Evolutionary conservation across 345 rosid genomes (phyloP).

Genomic region (Turritis glabra): DNA sequence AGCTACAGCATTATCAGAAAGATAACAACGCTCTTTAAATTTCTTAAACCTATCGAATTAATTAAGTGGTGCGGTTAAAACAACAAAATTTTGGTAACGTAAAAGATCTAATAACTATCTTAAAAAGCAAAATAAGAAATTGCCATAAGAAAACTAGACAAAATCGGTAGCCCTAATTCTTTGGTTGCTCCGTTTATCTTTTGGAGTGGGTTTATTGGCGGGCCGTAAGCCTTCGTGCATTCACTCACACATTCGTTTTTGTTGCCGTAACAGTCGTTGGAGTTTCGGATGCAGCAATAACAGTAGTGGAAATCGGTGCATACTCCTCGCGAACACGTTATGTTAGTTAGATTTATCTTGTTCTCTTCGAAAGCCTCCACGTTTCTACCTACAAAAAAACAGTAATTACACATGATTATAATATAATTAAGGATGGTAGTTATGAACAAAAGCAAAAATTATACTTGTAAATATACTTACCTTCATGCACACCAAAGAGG

Average conservation of each 20-base stretch:
- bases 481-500: not conserved
- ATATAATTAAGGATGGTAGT: no score
- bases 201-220: no score
- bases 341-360: not conserved
- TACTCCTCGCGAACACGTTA: not conserved
- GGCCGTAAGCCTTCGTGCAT: not conserved
- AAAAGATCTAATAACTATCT: not conserved
- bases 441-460: not conserved
- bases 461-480: not conserved
- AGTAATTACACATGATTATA: not conserved
- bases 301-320: not conserved
- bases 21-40: no score
- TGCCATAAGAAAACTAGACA: not conserved
- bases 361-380: not conserved
- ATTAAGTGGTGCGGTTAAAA: conserved; percentile 18
- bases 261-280: not conserved
- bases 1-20: no score
- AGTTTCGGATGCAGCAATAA: not conserved
- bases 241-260: not conserved
- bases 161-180: not conserved
- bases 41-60: no score
- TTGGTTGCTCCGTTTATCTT: not conserved
- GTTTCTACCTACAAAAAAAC: not conserved
- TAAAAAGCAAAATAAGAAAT: not conserved
- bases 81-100: not conserved